phyloP scores from a whole-genome alignment of 2,329 filamentous ascomycete species.

The Lasiodiplodia sp. region DNA sequence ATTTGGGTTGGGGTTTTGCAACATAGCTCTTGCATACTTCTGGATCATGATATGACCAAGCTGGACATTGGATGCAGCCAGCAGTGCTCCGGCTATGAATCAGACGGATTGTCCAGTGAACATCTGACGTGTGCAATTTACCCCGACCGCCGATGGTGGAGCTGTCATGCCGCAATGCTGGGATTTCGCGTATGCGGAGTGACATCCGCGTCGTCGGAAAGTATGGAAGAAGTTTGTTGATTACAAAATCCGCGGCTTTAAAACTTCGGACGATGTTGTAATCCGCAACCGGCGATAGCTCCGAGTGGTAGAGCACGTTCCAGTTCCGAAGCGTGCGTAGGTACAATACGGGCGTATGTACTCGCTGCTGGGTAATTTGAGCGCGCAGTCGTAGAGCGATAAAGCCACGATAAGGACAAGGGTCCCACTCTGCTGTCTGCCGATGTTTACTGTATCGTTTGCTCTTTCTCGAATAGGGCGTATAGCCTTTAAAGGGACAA shows the following conservation, averaged over 20 bases:
- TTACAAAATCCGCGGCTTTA: slow-evolving; percentile 8
- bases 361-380: not conserved
- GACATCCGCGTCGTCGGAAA: not conserved
- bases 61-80: not conserved
- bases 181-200: not conserved
- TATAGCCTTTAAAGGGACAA: not conserved
- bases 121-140: not conserved
- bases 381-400: not conserved
- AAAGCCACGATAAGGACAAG: not conserved
- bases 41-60: not conserved
- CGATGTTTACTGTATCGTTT: not conserved
- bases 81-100: not conserved
- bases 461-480: not conserved
- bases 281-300: slow-evolving; percentile 3
- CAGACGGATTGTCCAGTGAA: not conserved
- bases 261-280: not conserved
- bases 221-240: not conserved
- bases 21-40: slow-evolving; percentile 9
- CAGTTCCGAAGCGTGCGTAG: not conserved
- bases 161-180: no score
- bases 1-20: slow-evolving; percentile 8
- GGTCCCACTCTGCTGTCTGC: not conserved
- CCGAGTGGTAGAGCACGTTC: slow-evolving; percentile 3
- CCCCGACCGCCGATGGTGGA: no score
- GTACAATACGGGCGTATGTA: slow-evolving; percentile 8